phyloP scores from a whole-genome alignment of 495 filamentous ascomycete species.

The Trichocladium uniseriatum region DNA sequence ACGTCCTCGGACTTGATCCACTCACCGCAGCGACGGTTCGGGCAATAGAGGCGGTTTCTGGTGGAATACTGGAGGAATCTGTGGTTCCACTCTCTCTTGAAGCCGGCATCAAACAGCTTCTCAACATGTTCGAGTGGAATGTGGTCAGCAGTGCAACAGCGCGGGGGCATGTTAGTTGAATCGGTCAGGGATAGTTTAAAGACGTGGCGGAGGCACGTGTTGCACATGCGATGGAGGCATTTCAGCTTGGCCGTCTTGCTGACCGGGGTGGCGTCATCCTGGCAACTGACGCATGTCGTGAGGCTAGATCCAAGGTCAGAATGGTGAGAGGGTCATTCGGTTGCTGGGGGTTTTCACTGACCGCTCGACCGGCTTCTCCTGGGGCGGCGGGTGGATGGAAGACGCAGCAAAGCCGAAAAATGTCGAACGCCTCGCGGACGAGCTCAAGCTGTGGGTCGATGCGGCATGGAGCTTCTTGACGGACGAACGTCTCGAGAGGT shows the following conservation, averaged over 20 bases:
- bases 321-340: not conserved
- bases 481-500: constrained; percentile 14
- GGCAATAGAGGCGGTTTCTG: constrained; percentile 67
- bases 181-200: constrained; percentile 66
- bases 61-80: constrained; percentile 68
- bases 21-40: constrained; percentile 56
- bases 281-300: constrained; percentile 60
- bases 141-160: constrained; percentile 60
- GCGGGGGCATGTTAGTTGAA: constrained; percentile 70
- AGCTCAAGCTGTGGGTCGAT: constrained; percentile 32
- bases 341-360: constrained; percentile 18
- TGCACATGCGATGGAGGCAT: constrained; percentile 72
- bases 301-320: constrained; percentile 37
- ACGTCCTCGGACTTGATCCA: constrained; percentile 66
- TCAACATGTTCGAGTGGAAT: constrained; percentile 72
- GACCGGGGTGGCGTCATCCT: constrained; percentile 50
- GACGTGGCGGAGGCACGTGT: constrained; percentile 58
- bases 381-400: constrained; percentile 18
- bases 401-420: constrained; percentile 29
- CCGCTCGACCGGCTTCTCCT: constrained; percentile 27
- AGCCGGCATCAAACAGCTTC: constrained; percentile 56
- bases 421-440: constrained; percentile 30
- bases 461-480: constrained; percentile 30
- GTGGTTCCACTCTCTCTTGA: constrained; percentile 67
- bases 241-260: constrained; percentile 56